These are phyloP conservation scores for Vachellia collinsii DNA, from an alignment of 306 rosid genomes.

Conservation along the genomic window DNA sequence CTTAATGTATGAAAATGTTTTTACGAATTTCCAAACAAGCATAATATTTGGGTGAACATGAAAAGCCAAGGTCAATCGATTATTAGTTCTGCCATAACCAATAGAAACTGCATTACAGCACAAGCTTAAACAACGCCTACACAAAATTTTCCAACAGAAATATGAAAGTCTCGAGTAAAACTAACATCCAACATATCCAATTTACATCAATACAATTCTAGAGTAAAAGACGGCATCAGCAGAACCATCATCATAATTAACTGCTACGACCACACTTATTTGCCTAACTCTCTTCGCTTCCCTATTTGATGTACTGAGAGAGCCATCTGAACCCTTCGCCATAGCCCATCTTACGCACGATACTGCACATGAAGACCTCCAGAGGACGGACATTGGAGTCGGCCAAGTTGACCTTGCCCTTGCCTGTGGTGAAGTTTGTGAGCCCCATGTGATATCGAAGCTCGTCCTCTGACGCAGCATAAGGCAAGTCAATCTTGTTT, in stretches of 20 bases:
- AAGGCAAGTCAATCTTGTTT: constrained; percentile 82
- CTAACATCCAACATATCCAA: constrained; percentile 43
- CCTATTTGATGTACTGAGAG: constrained; percentile 82
- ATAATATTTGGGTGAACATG: constrained; percentile 12
- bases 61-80: constrained; percentile 27
- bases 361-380: constrained; percentile 93
- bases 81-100: constrained; percentile 38
- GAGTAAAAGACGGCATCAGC: constrained; percentile 32
- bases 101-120: constrained; percentile 37
- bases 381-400: constrained; percentile 74
- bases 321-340: constrained; percentile 90
- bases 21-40: too few species aligned
- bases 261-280: constrained; percentile 26
- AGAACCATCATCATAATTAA: constrained; percentile 29
- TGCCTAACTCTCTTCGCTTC: constrained; percentile 18
- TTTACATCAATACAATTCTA: constrained; percentile 51
- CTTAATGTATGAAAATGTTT: too few species aligned
- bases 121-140: constrained; percentile 26
- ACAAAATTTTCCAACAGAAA: constrained; percentile 13
- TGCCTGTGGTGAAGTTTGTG: constrained; percentile 78
- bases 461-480: constrained; percentile 83
- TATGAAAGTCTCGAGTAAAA: constrained; percentile 33
- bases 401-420: constrained; percentile 66
- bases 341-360: constrained; percentile 88
- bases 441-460: constrained; percentile 67